Conservation (phyloP, 2,329 filamentous ascomycete species). For the Penicillium polonicum region DNA sequence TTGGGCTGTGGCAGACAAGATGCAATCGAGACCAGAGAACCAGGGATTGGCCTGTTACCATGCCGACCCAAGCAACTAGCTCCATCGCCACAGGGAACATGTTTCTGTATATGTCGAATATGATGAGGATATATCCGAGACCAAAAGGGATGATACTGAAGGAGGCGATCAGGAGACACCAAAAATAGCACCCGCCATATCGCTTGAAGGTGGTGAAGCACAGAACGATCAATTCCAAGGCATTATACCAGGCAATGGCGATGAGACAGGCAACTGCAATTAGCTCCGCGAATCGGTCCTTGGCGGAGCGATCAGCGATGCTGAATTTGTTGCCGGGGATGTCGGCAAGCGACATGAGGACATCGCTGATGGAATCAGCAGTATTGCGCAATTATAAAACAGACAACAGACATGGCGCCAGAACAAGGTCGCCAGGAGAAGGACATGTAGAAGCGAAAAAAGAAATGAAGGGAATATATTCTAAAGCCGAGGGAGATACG, state of each 20-base stretch:
- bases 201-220: slow-evolving; percentile 49
- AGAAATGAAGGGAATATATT: background rate
- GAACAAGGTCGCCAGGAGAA: background rate
- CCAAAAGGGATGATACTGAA: slow-evolving; percentile 46
- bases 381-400: background rate
- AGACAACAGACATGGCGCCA: background rate
- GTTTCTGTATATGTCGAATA: slow-evolving; percentile 38
- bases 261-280: slow-evolving; percentile 32
- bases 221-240: slow-evolving; percentile 48
- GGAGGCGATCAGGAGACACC: slow-evolving; percentile 46
- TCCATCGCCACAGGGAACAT: slow-evolving; percentile 42
- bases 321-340: slow-evolving; percentile 14
- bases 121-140: slow-evolving; percentile 49
- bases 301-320: slow-evolving; percentile 12
- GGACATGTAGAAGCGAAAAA: background rate
- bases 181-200: slow-evolving; percentile 51
- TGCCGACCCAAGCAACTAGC: slow-evolving; percentile 45
- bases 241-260: slow-evolving; percentile 50
- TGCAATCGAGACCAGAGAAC: slow-evolving; percentile 52
- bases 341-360: slow-evolving; percentile 20
- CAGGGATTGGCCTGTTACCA: slow-evolving; percentile 51
- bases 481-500: background rate
- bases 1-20: slow-evolving; percentile 41
- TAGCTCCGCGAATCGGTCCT: slow-evolving; percentile 10
- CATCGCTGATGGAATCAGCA: slow-evolving; percentile 11